Evolutionary conservation across 768 basidiomycete genomes (phyloP).

Genomic region (Lactarius hatsudake): DNA sequence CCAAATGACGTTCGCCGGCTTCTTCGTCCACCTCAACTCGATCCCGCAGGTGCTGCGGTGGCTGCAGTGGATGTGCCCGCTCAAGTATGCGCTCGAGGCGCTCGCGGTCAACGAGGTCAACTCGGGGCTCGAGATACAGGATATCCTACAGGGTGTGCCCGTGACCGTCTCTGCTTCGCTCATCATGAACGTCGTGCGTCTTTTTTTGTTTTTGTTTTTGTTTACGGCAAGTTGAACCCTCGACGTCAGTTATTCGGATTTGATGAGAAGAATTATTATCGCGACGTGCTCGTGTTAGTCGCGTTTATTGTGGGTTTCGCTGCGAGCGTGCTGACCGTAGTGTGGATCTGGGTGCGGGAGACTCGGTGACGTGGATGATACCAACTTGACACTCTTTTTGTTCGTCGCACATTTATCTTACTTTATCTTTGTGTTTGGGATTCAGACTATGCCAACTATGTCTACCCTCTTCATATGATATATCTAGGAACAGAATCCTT

Average conservation of each 20-base stretch:
- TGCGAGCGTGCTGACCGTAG: constrained; percentile 64
- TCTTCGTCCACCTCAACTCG: constrained; percentile 81
- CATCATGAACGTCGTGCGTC: constrained; percentile 78
- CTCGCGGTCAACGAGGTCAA: constrained; percentile 90
- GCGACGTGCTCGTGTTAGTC: constrained; percentile 84
- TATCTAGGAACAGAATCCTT: background rate
- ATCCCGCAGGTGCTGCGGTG: constrained; percentile 92
- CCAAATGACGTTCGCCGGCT: constrained; percentile 88
- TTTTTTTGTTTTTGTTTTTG: constrained; percentile 11
- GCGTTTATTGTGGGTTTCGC: constrained; percentile 84
- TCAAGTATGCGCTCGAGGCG: constrained; percentile 83
- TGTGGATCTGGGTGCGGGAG: constrained; percentile 78
- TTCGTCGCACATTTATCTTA: background rate
- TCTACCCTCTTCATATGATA: constrained; percentile 16
- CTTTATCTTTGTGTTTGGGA: background rate
- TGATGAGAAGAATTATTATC: constrained; percentile 74
- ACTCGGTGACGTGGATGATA: constrained; percentile 46
- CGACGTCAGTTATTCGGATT: constrained; percentile 78
- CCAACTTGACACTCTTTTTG: background rate
- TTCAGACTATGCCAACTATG: background rate
- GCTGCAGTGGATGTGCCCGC: constrained; percentile 87
- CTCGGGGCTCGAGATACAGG: constrained; percentile 80
- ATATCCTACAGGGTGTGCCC: constrained; percentile 77
- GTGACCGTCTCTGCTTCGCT: constrained; percentile 74
- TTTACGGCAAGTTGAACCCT: too few relatives aligned